Base-by-base conservation (phyloP, 305 asterid species). In the Solanum hybrid region DNA sequence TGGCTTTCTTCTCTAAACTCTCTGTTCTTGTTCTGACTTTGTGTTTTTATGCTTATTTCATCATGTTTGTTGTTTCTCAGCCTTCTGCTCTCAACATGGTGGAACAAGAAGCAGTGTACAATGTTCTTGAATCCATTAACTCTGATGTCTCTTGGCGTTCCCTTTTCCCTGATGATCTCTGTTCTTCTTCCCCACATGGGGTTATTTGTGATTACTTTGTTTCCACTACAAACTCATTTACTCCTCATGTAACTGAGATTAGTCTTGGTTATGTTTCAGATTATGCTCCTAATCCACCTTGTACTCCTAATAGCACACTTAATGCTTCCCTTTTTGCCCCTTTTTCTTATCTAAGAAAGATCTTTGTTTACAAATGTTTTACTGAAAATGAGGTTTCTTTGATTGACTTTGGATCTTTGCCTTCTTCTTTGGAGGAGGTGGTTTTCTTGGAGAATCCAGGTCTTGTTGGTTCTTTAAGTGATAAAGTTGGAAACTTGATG, bases 161-260 rank as follows among this genome's bases (percentile, higher is more conserved):
- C 1, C 92, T 95, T 22, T 97, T 93, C 76, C 96, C 98, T 31
- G 98, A 95, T 41, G 99, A 97, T 26, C 89, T 97, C 29, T 96
- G 99, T 94, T 14, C 91, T 78, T 91, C 98, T 79, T 95, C 97
- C 32, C 98, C 98, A 3, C 99, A 97, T 93, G 99, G 99, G 89
- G 93, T 97, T 90, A 95, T 94, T 13, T 97, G 98, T 91, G 97
- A 95, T 86, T 94, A 93, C 90, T 94, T 94, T 89, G 34, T 90
- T 89, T 72, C 77, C 34, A 11, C 91, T 33, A 81, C 79, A 33
- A 80, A 90, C 36, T 91, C 78, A 12, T 90, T 36, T 7, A 88
- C 92, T 10, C 92, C 95, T 13, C 99, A 94, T 65, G 87, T 97
- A 39, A 92, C 95, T 2, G 99, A 95, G 94, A 94, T 97, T 75